Conservation (phyloP, 768 basidiomycete genomes). For the Flagelloscypha sp. region DNA sequence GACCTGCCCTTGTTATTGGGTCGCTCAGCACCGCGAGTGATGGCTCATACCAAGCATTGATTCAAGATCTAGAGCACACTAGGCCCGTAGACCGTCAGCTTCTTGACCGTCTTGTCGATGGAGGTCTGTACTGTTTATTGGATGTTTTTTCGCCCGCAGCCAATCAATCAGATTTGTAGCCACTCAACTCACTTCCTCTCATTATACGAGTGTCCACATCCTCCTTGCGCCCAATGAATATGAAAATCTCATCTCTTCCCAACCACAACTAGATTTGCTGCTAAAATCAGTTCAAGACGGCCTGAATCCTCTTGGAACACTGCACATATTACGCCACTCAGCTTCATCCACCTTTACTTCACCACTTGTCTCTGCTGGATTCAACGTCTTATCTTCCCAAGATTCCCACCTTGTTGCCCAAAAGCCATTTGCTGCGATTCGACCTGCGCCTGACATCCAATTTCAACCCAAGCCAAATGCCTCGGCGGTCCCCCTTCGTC, state of each 20-base stretch:
- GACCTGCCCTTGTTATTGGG: constrained; percentile 63
- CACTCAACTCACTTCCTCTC: constrained; percentile 40
- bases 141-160: not conserved
- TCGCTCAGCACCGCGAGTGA: constrained; percentile 71
- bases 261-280: constrained; percentile 46
- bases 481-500: constrained; percentile 41
- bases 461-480: no score
- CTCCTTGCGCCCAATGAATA: constrained; percentile 61
- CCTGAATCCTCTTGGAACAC: constrained; percentile 58
- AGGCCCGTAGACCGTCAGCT: constrained; percentile 67
- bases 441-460: no score
- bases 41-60: constrained; percentile 68
- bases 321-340: constrained; percentile 54
- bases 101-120: constrained; percentile 73
- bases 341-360: constrained; percentile 38
- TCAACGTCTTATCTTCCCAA: constrained; percentile 42
- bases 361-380: constrained; percentile 60
- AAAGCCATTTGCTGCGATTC: constrained; percentile 38
- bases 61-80: constrained; percentile 48
- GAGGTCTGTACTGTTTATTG: constrained; percentile 44
- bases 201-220: constrained; percentile 61
- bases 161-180: constrained; percentile 32
- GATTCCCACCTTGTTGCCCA: constrained; percentile 53
- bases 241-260: constrained; percentile 37
- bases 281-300: constrained; percentile 53